Percentiles rank a stretch among this genome's conserved stretches.
Evolutionary conservation across 1,284 basidiomycete genomes (phyloP).

Genomic region (Mycena sp.): DNA sequence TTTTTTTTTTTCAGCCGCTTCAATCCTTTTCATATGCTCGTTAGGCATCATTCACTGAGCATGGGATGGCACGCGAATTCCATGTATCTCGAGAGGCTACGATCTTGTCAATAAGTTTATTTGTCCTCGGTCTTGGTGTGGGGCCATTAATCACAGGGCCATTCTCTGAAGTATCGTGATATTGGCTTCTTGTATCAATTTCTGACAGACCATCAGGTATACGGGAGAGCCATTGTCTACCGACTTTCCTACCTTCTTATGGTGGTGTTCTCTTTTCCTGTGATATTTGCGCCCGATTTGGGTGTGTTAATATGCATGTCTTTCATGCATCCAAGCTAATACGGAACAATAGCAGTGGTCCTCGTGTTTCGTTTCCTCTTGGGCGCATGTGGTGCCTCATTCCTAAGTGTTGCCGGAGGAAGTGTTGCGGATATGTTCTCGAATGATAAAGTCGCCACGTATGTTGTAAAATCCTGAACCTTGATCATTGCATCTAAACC

Average conservation of each 20-base stretch:
- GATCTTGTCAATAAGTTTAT: slow-evolving; percentile 77
- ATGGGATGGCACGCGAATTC: slow-evolving; percentile 67
- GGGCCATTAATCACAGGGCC: slow-evolving; percentile 63
- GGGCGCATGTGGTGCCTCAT: slow-evolving; percentile 77
- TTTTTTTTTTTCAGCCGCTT: no score
- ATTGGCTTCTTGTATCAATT: neutral
- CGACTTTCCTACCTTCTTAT: slow-evolving; percentile 58
- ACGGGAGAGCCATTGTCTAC: slow-evolving; percentile 67
- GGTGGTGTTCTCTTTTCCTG: slow-evolving; percentile 67
- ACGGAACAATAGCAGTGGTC: slow-evolving; percentile 53
- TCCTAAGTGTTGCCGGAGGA: slow-evolving; percentile 84
- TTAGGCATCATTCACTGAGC: slow-evolving; percentile 75
- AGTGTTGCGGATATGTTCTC: slow-evolving; percentile 81
- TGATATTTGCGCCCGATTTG: slow-evolving; percentile 73
- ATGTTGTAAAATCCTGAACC: slow-evolving; percentile 40
- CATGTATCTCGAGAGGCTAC: slow-evolving; percentile 69
- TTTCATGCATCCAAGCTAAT: neutral
- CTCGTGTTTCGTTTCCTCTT: slow-evolving; percentile 77
- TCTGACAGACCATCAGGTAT: slow-evolving; percentile 48
- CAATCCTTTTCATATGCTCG: neutral
- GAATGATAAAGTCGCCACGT: slow-evolving; percentile 72
- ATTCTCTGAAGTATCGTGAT: slow-evolving; percentile 17
- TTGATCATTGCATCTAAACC: slow-evolving; percentile 54
- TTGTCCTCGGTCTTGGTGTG: slow-evolving; percentile 57
- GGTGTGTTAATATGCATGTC: slow-evolving; percentile 43